phyloP scores from a whole-genome alignment of 2,329 filamentous ascomycete genomes.

The Mariannaea sp. region DNA sequence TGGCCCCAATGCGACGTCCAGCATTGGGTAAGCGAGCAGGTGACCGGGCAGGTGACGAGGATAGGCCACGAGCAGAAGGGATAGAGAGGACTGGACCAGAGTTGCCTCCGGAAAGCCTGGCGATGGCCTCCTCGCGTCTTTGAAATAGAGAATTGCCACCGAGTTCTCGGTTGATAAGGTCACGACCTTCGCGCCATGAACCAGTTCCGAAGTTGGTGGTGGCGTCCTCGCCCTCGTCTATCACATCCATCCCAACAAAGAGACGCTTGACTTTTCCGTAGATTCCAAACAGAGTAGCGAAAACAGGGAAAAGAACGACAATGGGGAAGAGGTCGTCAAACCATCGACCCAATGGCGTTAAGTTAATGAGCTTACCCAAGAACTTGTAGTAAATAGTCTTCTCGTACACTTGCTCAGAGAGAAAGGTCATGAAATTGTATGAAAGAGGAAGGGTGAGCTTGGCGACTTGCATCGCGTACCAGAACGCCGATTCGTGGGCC shows the following conservation, averaged over 20 bases:
- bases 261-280: slow-evolving; percentile 82
- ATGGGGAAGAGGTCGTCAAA: slow-evolving; percentile 91
- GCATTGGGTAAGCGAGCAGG: slow-evolving; percentile 45
- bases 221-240: slow-evolving; percentile 74
- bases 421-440: slow-evolving; percentile 95
- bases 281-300: slow-evolving; percentile 84
- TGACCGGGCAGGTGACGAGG: slow-evolving; percentile 46
- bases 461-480: slow-evolving; percentile 93
- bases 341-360: slow-evolving; percentile 79
- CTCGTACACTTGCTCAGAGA: slow-evolving; percentile 72
- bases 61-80: slow-evolving; percentile 46
- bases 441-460: slow-evolving; percentile 89
- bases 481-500: slow-evolving; percentile 89
- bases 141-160: slow-evolving; percentile 64
- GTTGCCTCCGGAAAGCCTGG: slow-evolving; percentile 41
- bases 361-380: slow-evolving; percentile 79
- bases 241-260: slow-evolving; percentile 75
- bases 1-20: slow-evolving; percentile 38
- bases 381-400: slow-evolving; percentile 88
- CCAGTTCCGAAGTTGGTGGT: slow-evolving; percentile 72
- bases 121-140: slow-evolving; percentile 51
- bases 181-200: slow-evolving; percentile 88
- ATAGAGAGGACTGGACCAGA: slow-evolving; percentile 55
- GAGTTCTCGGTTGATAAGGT: slow-evolving; percentile 86
- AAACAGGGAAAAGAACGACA: slow-evolving; percentile 83